Evolutionary conservation across 371 early-diverging fungal species (phyloP).

Genomic region (Circinella umbellata): DNA sequence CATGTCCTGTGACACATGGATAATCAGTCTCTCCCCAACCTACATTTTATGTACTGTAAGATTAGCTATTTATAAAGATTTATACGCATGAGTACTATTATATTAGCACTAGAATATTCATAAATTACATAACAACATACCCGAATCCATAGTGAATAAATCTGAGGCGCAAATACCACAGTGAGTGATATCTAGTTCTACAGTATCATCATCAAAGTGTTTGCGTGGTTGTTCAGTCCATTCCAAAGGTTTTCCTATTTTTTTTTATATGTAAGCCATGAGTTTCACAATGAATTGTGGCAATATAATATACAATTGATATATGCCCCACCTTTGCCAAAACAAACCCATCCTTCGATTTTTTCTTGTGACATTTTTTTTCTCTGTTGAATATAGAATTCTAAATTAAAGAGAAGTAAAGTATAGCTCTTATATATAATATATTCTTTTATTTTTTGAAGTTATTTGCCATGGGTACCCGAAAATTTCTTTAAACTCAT

Average conservation of each 20-base stretch:
- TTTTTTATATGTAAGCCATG: neutral
- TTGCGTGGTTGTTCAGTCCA: slow-evolving; percentile 21
- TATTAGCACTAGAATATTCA: no score
- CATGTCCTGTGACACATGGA: slow-evolving; percentile 65
- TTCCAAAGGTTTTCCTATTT: slow-evolving; percentile 21
- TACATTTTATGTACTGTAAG: slow-evolving; percentile 20
- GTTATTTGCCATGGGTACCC: no score
- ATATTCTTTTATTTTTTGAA: no score
- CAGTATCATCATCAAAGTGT: slow-evolving; percentile 50
- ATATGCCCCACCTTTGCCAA: neutral
- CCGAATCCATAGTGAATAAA: slow-evolving; percentile 58
- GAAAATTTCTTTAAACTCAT: no score
- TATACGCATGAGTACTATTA: no score
- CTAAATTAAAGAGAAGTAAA: no score
- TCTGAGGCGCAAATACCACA: slow-evolving; percentile 55
- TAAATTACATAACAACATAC: neutral
- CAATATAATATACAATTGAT: neutral
- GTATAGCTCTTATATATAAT: no score
- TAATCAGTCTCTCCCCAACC: slow-evolving; percentile 26
- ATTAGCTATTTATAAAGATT: neutral
- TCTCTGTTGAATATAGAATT: neutral
- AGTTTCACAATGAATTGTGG: neutral
- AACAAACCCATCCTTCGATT: neutral
- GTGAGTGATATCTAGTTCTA: slow-evolving; percentile 63
- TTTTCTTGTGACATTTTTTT: neutral